phyloP scores from a whole-genome alignment of 345 rosid species.

The Schrenkiella parvula region DNA sequence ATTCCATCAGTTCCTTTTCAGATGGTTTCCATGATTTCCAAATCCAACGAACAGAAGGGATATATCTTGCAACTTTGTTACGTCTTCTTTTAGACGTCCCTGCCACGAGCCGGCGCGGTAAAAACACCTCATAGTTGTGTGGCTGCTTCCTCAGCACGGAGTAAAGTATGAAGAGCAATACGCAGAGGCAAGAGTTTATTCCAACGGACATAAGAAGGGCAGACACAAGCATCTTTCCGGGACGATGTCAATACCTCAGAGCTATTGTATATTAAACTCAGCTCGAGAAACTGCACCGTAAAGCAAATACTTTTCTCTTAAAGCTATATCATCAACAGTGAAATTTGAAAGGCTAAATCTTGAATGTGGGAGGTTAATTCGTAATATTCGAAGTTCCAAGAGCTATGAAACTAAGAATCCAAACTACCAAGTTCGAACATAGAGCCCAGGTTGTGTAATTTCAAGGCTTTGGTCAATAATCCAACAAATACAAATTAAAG shows the following conservation, averaged over 20 bases:
- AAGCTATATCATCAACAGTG: not conserved
- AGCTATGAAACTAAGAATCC: not conserved
- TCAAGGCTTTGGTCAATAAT: not conserved
- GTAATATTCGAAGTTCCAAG: not conserved
- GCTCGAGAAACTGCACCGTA: slow-evolving; percentile 15
- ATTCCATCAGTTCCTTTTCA: slow-evolving; percentile 58
- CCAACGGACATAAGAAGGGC: slow-evolving; percentile 86
- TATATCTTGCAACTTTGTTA: slow-evolving; percentile 65
- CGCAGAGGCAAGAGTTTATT: slow-evolving; percentile 77
- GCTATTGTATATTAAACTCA: not conserved
- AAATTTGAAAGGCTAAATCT: not conserved
- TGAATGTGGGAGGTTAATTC: not conserved
- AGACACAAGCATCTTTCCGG: slow-evolving; percentile 68
- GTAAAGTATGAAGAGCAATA: slow-evolving; percentile 60
- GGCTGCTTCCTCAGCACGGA: slow-evolving; percentile 86
- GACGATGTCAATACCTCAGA: slow-evolving; percentile 18
- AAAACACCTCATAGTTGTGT: slow-evolving; percentile 55
- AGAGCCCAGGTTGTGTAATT: not conserved
- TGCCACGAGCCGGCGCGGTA: slow-evolving; percentile 69
- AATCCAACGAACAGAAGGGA: slow-evolving; percentile 89
- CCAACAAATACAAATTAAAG: not conserved
- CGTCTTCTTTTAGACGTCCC: slow-evolving; percentile 49
- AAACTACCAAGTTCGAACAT: not conserved
- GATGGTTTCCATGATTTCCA: slow-evolving; percentile 64
- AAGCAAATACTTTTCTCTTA: not conserved